Evolutionary conservation across 228 moss, liverwort and hornwort genomes (phyloP), one percentile per base, ranked within the genome.

Genomic region (Sphagnum magellanicum): DNA sequence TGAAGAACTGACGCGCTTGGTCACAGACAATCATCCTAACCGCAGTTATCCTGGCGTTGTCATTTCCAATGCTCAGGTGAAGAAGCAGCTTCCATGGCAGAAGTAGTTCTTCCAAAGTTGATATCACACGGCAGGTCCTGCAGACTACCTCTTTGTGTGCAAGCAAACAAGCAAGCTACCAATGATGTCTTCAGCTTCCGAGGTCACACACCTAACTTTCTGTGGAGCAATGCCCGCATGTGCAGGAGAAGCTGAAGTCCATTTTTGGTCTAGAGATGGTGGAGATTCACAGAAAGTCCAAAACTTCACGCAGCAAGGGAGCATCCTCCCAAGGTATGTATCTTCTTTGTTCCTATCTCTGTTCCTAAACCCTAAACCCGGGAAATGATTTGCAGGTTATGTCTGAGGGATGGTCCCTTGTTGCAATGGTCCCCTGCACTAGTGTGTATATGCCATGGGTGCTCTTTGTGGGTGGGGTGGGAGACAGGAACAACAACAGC

Each of bases 231-330:
- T 32, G 32, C 3, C 32, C 32, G 32, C 32, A 32, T 32, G 9
- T 76, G 64, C 74, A 87, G 87, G 53, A 55, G 7, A 88, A 82
- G 75, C 32, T 98, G 69, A 79, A 65, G 13, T 53, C 80, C 4
- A 78, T 74, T 1, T 94, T 98, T 67, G 98, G 98, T 17, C 64
- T 94, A 60, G 89, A 98, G 59, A 88, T 98, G 90, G 87, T 90
- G 63, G 98, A 92, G 69, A 76, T 81, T 59, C 72, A 77, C 60
- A 71, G 81, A 50, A 50, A 76, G 74, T 63, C 71, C 4, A 83
- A 87, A 75, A 74, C 71, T 58, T 63, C 71, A 12, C 80, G 69
- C 5, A 78, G 67, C 60, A 64, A 65, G 63, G 70, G 79, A 51
- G 77, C 80, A 8, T 81, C 32, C 32, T 32, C 78, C 66, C 86